phyloP scores from a whole-genome alignment of 2,329 filamentous ascomycete genomes.

The Talaromyces amestolkiae region DNA sequence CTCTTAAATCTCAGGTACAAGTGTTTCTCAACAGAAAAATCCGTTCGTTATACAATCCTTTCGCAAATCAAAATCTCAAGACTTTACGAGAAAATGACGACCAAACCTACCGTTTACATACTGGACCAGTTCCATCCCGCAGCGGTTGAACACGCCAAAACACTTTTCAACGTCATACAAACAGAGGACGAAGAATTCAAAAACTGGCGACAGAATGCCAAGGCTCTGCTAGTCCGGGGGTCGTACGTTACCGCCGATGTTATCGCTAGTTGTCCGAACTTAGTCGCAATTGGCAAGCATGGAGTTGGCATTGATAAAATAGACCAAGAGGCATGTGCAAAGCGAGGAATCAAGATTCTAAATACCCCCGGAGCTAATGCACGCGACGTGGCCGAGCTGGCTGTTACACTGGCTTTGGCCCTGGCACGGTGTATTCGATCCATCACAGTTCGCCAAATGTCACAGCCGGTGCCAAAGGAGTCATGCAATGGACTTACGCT shows the following conservation, averaged over 20 bases:
- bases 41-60: no score
- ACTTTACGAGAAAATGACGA: background rate
- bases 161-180: conserved; percentile 42
- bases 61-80: no score
- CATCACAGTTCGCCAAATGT: conserved; percentile 33
- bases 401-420: conserved; percentile 36
- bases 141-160: conserved; percentile 36
- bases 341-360: conserved; percentile 44
- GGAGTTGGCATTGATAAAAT: conserved; percentile 51
- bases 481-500: conserved; percentile 42
- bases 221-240: conserved; percentile 41
- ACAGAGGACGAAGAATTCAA: conserved; percentile 34
- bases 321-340: conserved; percentile 40
- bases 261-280: conserved; percentile 34
- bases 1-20: no score
- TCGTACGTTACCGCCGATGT: conserved; percentile 42
- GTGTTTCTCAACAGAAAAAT: no score
- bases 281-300: conserved; percentile 49
- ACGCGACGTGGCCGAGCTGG: conserved; percentile 43
- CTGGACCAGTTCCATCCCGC: conserved; percentile 41
- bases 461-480: conserved; percentile 36
- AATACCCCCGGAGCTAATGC: conserved; percentile 51
- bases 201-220: conserved; percentile 44
- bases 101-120: conserved; percentile 32
- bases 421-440: conserved; percentile 35